Evolutionary conservation across 2,329 filamentous ascomycete species (phyloP).

Genomic region (Pestalotiopsis sp.): DNA sequence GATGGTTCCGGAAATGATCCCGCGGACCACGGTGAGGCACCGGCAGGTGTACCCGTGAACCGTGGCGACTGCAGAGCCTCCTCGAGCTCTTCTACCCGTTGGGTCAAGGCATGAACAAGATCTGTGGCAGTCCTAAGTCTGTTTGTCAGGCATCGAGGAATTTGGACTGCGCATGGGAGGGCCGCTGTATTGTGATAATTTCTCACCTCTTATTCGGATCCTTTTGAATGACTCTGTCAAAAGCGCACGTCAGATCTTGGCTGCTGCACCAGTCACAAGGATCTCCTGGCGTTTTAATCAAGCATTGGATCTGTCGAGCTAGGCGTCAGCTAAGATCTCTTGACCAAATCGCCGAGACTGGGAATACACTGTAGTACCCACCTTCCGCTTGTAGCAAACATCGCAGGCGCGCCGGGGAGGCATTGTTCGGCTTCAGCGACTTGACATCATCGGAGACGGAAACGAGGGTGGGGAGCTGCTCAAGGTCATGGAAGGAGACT

Average conservation of each 20-base stretch:
- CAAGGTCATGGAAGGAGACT: too few relatives aligned
- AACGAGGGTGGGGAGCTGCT: background rate
- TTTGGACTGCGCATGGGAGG: background rate
- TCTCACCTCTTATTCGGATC: background rate
- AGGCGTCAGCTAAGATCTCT: background rate
- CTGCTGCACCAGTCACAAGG: background rate
- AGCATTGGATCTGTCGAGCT: background rate
- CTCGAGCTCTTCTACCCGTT: background rate
- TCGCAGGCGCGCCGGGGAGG: background rate
- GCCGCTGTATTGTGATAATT: background rate
- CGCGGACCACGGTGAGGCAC: background rate
- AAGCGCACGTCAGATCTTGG: background rate
- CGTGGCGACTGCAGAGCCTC: background rate
- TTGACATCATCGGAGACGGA: background rate
- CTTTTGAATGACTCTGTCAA: background rate
- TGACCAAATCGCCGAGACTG: background rate
- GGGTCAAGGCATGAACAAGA: background rate
- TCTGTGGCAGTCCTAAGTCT: background rate
- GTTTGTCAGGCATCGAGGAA: background rate
- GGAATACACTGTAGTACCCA: background rate
- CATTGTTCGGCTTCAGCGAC: background rate
- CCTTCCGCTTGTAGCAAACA: background rate
- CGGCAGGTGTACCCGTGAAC: background rate
- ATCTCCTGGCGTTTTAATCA: background rate
- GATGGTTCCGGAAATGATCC: background rate